Evolutionary conservation across 768 basidiomycete species (phyloP).

Genomic region (Tremella yokohamensis): DNA sequence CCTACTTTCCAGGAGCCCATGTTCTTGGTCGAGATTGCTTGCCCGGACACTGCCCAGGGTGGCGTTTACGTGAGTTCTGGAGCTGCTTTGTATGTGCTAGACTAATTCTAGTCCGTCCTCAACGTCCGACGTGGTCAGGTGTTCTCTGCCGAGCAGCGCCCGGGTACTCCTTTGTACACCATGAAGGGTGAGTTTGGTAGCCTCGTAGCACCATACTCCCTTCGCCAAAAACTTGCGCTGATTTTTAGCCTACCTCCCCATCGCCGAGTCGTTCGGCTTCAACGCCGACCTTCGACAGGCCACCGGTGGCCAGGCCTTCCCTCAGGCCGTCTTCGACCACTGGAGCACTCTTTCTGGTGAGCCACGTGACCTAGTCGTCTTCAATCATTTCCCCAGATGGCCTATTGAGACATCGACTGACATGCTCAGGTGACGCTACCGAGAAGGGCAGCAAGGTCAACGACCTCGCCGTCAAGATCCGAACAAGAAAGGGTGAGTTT

Average conservation of each 20-base stretch:
- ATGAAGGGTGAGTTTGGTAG: constrained; percentile 94
- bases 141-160: constrained; percentile 93
- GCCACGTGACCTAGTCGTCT: neutral
- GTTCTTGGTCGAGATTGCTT: constrained; percentile 98
- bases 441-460: constrained; percentile 92
- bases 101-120: constrained; percentile 43
- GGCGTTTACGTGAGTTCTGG: constrained; percentile 69
- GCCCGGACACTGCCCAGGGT: constrained; percentile 94
- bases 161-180: constrained; percentile 98
- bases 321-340: constrained; percentile 62
- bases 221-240: no score
- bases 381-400: constrained; percentile 7
- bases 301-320: constrained; percentile 97
- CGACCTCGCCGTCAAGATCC: constrained; percentile 70
- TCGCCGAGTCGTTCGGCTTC: constrained; percentile 73
- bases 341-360: constrained; percentile 10
- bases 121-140: constrained; percentile 99
- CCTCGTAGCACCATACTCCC: constrained; percentile 8
- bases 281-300: constrained; percentile 89
- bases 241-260: constrained; percentile 44
- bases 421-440: constrained; percentile 57
- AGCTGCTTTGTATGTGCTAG: neutral
- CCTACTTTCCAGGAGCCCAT: constrained; percentile 94
- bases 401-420: neutral
- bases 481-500: constrained; percentile 73